Evolutionary conservation across 2,329 filamentous ascomycete species (phyloP).

Genomic region (Tolypocladium cylindrosporum): DNA sequence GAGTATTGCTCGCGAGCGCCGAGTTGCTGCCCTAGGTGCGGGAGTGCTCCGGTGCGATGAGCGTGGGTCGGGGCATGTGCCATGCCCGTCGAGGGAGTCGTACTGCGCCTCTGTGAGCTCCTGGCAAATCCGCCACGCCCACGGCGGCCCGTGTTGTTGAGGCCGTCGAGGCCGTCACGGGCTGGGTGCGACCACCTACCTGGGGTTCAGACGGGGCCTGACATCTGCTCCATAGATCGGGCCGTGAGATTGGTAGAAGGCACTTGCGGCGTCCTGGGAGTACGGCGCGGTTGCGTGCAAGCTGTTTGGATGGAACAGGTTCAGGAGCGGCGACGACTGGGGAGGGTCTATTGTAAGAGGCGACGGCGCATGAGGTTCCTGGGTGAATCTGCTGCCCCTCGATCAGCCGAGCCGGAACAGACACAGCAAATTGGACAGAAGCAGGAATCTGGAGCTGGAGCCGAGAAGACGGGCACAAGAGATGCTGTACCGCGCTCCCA

Average conservation of each 20-base stretch:
- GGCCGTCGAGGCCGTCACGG: background rate
- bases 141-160: background rate
- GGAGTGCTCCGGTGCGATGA: constrained; percentile 36
- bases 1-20: constrained; percentile 45
- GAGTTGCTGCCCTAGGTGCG: constrained; percentile 38
- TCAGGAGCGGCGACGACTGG: constrained; percentile 40
- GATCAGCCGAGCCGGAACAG: constrained; percentile 13
- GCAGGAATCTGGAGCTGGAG: constrained; percentile 8
- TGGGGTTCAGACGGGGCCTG: constrained; percentile 43
- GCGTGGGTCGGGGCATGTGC: constrained; percentile 40
- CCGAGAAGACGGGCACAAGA: constrained; percentile 16
- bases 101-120: constrained; percentile 25
- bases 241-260: constrained; percentile 35
- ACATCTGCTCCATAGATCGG: constrained; percentile 40
- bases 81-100: constrained; percentile 43
- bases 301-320: constrained; percentile 39
- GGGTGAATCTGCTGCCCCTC: constrained; percentile 37
- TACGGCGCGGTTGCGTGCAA: constrained; percentile 38
- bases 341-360: constrained; percentile 44
- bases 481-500: constrained; percentile 26
- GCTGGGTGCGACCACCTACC: constrained; percentile 35
- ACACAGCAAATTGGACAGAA: constrained; percentile 4
- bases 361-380: constrained; percentile 37
- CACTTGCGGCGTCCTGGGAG: constrained; percentile 37
- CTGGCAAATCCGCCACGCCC: background rate